Evolutionary conservation across 2,329 filamentous ascomycete species (phyloP), one percentile per base, ranked within the genome.

Genomic region (Paraphoma sp.): DNA sequence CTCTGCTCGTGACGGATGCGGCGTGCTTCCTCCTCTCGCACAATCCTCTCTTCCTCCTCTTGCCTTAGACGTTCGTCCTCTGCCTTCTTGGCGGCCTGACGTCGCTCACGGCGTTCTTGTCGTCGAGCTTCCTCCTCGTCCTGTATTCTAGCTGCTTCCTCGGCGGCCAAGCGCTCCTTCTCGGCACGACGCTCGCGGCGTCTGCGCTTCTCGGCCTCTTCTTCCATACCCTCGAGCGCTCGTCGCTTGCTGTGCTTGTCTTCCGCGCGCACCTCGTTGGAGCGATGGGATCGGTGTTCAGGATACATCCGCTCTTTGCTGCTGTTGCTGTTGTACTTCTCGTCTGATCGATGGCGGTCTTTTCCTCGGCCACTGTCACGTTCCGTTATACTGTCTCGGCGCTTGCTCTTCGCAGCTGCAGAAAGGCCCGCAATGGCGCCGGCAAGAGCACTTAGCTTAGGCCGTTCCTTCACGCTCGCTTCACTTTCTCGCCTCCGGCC

Each of bases 341-440:
- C 63, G 1, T 50, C 46, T 18, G 71, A 70, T 18, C 61, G 63
- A 1, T 58, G 36, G 38, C 59, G 56, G 10, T 67, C 65, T 50
- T 67, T 70, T 2, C 56, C 63, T 49, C 58, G 63, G 8, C 49
- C 52, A 18, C 59, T 23, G 18, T 76, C 73, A 17, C 67, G 65
- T 12, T 73, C 72, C 3, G 71, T 71, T 36, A 73, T 69, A 50
- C 72, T 75, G 48, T 75, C 72, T 9, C 67, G 66, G 29, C 72
- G 66, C 45, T 70, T 74, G 31, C 57, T 66, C 41, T 62, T 70
- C 8, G 63, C 54, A 18, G 63, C 61, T 12, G 63, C 60, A 30
- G 59, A 52, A 18, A 68, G 45, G 40, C 68, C 72, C 8, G 64
- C 64, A 1, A 72, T 50, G 9, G 69, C 30, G 9, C 63, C 57